phyloP scores from a whole-genome alignment of 768 basidiomycete species.

The Leccinellum luteum region DNA sequence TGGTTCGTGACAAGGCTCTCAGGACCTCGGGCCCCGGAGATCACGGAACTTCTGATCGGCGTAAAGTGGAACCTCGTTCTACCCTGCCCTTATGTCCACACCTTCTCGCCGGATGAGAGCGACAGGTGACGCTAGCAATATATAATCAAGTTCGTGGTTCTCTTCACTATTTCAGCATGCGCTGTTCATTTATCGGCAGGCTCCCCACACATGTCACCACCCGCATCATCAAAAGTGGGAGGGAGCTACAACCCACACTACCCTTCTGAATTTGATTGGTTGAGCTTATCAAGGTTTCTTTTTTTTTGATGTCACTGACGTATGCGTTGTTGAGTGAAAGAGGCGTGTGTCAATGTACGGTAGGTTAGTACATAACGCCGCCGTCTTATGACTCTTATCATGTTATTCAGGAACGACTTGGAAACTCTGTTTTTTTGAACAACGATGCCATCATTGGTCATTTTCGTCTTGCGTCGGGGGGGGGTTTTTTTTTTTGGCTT shows the following conservation, averaged over 20 bases:
- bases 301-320: not conserved
- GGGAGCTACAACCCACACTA: no score
- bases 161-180: not conserved
- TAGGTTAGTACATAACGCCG: not conserved
- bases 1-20: not conserved
- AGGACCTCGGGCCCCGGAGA: not conserved
- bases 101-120: not conserved
- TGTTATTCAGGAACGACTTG: not conserved
- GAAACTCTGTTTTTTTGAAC: not conserved
- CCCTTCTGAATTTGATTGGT: not conserved
- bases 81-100: not conserved
- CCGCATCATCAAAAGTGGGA: not conserved
- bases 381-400: not conserved
- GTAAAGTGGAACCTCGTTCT: not conserved
- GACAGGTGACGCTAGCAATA: not conserved
- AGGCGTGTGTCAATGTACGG: constrained; percentile 12
- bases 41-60: not conserved
- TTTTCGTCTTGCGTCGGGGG: no score
- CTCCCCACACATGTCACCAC: not conserved
- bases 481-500: no score
- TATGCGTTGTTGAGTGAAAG: not conserved
- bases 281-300: not conserved
- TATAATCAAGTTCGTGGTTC: not conserved
- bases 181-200: not conserved
- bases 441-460: not conserved